Base-by-base conservation (phyloP, 2,329 filamentous ascomycete genomes). In the Emmonsia crescens region DNA sequence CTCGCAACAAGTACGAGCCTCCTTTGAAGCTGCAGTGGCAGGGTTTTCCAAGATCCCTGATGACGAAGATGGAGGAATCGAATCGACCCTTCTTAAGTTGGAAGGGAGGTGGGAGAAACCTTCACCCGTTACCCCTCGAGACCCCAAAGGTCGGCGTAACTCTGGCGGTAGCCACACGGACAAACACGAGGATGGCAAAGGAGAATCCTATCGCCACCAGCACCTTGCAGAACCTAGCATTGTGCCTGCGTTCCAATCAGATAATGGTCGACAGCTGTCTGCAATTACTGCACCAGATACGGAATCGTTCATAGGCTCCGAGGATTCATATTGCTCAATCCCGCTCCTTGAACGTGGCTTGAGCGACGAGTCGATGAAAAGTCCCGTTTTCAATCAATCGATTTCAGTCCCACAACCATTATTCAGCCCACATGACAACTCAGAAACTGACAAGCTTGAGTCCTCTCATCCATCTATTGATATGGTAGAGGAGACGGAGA, bases 71-170 rank as follows among this genome's bases (percentile, higher is more conserved):
- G 91, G 91, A 6, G 93, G 93, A 14, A 86, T 97, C 31, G 94
- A 97, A 71, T 91, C 92, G n/a, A 90, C 94, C 0, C 74, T 99
- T 58, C 76, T 92, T 68, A 99, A 97, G 70, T 81, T 99, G 0
- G 94, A 99, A 76, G 94, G 94, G 10, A 93, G 85, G 67, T 94
- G 87, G 67, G 82, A 87, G 70, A 85, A 81, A 67, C 83, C 73
- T 6, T 70, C 69, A 67, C 67, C 70, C 48, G 16, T 0, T 33
- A 21, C 44, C n/a, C 51, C 64, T 38, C 60, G 44, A 19, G 56
- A 51, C 36, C 21, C 19, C 6, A 10, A 51, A 33, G 27, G 10
- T 27, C 52, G 19, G 12, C 9, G 12, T 14, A 27, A 49, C 44
- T 24, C 36, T 24, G 16, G n/a, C 12, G 27, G 24, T 24, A 36